Conservation (phyloP, 805 yeast species). For the Ogataea wickerhamii region DNA sequence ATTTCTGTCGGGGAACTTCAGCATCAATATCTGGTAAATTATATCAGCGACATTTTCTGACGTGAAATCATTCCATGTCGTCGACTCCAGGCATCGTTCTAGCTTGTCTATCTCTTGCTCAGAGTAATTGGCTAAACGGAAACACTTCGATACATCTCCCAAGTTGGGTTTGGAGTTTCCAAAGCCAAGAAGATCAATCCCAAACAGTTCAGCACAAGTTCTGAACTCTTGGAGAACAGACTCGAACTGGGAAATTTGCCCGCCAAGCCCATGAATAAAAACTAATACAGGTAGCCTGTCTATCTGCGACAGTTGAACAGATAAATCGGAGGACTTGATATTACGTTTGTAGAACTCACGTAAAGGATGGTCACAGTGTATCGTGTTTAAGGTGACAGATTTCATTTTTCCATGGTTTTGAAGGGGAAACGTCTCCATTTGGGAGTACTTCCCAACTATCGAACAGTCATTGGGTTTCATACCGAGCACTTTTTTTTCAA, state of each 20-base stretch:
- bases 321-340: conserved; percentile 4
- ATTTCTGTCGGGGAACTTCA: conserved; percentile 40
- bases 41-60: conserved; percentile 41
- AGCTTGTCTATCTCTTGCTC: conserved; percentile 18
- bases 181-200: conserved; percentile 86
- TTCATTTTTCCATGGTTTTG: conserved; percentile 22
- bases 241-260: conserved; percentile 83
- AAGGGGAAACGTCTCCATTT: conserved; percentile 38
- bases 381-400: conserved; percentile 37
- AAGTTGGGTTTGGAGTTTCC: conserved; percentile 48
- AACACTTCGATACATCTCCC: conserved; percentile 9
- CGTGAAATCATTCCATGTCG: conserved; percentile 40
- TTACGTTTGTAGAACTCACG: conserved; percentile 32
- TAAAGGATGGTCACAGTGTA: conserved; percentile 52
- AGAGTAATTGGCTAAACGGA: conserved; percentile 22
- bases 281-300: conserved; percentile 56
- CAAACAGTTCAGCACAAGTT: conserved; percentile 58
- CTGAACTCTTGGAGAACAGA: conserved; percentile 61
- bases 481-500: conserved; percentile 40
- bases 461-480: conserved; percentile 55
- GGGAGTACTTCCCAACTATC: conserved; percentile 45
- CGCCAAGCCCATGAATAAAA: conserved; percentile 87
- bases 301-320: conserved; percentile 33
- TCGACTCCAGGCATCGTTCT: conserved; percentile 27
- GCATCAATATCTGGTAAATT: conserved; percentile 35